phyloP scores from a whole-genome alignment of 176 grass and related monocot species.

The barley (Hordeum vulgare) region DNA sequence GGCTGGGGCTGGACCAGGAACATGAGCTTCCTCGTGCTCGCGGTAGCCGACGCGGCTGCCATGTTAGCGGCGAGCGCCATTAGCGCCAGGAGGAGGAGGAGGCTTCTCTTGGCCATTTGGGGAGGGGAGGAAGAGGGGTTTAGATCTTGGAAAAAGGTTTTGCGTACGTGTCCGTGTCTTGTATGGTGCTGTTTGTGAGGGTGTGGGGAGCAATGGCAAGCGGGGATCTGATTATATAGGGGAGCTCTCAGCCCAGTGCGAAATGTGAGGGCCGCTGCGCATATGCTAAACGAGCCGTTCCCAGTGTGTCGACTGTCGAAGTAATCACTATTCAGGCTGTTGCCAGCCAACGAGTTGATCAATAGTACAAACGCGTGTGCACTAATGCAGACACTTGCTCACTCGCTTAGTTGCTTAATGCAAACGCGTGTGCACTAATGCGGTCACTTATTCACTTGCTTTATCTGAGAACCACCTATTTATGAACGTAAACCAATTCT shows the following conservation, averaged over 20 bases:
- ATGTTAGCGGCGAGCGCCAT: slow-evolving; percentile 1
- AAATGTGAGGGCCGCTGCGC: neutral
- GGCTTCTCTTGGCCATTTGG: slow-evolving; percentile 14
- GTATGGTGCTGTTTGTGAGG: neutral
- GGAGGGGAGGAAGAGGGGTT: neutral
- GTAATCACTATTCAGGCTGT: neutral
- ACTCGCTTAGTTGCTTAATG: neutral
- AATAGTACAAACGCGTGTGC: neutral
- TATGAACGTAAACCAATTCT: too few species aligned
- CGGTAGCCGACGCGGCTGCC: neutral
- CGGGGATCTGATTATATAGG: slow-evolving; percentile 7
- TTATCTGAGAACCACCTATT: neutral
- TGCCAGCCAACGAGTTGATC: too few species aligned
- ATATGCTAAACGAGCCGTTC: neutral
- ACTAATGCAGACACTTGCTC: neutral
- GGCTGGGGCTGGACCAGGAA: slow-evolving; percentile 39
- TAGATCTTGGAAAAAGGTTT: neutral
- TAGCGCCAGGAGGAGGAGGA: slow-evolving; percentile 11
- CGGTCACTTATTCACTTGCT: neutral
- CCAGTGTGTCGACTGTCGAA: too few species aligned
- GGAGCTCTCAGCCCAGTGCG: neutral
- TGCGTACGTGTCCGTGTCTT: neutral
- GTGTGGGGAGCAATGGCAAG: neutral
- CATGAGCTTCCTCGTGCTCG: slow-evolving; percentile 45
- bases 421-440: neutral